These are phyloP conservation scores for Aspergillus floridensis DNA, from an alignment of 2,329 filamentous ascomycete species.

Conservation along the genomic window DNA sequence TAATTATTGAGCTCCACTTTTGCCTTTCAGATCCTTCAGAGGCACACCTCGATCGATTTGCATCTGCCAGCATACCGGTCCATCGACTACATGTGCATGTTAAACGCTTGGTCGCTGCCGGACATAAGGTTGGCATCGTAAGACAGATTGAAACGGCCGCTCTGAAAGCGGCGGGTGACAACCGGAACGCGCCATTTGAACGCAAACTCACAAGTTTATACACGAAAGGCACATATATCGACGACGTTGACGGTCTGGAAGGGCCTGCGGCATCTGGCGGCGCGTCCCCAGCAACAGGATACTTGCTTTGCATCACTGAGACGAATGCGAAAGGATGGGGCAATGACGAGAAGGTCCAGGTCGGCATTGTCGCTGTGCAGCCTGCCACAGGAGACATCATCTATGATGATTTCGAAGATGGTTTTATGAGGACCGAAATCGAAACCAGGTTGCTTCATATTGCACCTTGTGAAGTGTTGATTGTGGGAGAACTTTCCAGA, in stretches of 20 bases:
- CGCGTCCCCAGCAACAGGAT: conserved; percentile 66
- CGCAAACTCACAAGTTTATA: conserved; percentile 94
- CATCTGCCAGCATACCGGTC: conserved; percentile 91
- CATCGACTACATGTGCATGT: conserved; percentile 90
- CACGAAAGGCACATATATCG: conserved; percentile 96
- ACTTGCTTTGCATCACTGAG: conserved; percentile 89
- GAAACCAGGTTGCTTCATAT: conserved; percentile 95
- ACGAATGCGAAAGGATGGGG: conserved; percentile 73
- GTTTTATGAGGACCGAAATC: conserved; percentile 94
- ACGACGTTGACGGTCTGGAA: conserved; percentile 81
- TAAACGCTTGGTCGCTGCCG: conserved; percentile 85
- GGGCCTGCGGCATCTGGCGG: conserved; percentile 57
- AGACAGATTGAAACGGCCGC: conserved; percentile 93
- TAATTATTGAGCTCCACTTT: neutral
- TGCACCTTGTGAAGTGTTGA: conserved; percentile 89
- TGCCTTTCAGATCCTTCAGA: conserved; percentile 68
- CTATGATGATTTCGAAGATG: conserved; percentile 93
- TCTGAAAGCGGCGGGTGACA: conserved; percentile 91
- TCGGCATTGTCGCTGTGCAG: conserved; percentile 91
- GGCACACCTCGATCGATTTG: conserved; percentile 86
- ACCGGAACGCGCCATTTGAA: conserved; percentile 86
- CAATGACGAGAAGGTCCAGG: conserved; percentile 88
- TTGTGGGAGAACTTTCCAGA: conserved; percentile 85
- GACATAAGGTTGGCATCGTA: conserved; percentile 94
- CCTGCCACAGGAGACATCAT: conserved; percentile 94